Conservation (phyloP, 306 rosid species). For the Vicia sativa region DNA sequence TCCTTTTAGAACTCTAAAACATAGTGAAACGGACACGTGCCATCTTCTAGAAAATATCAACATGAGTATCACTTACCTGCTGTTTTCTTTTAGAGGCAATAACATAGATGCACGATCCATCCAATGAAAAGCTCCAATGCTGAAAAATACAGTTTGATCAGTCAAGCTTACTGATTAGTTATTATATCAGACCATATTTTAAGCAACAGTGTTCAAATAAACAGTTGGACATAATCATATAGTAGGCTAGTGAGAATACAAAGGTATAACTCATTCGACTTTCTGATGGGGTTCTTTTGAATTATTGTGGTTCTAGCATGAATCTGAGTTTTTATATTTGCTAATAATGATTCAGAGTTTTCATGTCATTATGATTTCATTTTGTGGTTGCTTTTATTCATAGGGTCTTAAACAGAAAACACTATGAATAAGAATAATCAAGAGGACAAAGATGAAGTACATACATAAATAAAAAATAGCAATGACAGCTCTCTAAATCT, state of each 20-base stretch:
- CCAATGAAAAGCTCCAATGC: conserved; percentile 98
- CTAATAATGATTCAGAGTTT: neutral
- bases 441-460: no score
- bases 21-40: conserved; percentile 6
- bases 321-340: neutral
- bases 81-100: conserved; percentile 51
- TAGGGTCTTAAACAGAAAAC: neutral
- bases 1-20: neutral
- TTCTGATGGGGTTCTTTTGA: neutral
- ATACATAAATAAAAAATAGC: neutral
- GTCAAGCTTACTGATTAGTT: conserved; percentile 34
- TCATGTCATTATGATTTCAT: neutral
- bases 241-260: conserved; percentile 15
- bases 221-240: conserved; percentile 18
- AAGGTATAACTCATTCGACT: neutral
- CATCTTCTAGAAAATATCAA: conserved; percentile 26
- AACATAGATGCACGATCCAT: conserved; percentile 77
- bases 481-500: neutral
- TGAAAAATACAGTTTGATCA: conserved; percentile 42
- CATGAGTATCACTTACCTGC: conserved; percentile 51
- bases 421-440: neutral
- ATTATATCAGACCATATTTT: conserved; percentile 20
- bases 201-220: conserved; percentile 22
- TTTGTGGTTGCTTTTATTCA: neutral
- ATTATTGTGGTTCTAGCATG: neutral